Evolutionary conservation across 1,139 yeast genomes (phyloP), one percentile per base, ranked within the genome.

Genomic region (Saccharomyces hybrid): DNA sequence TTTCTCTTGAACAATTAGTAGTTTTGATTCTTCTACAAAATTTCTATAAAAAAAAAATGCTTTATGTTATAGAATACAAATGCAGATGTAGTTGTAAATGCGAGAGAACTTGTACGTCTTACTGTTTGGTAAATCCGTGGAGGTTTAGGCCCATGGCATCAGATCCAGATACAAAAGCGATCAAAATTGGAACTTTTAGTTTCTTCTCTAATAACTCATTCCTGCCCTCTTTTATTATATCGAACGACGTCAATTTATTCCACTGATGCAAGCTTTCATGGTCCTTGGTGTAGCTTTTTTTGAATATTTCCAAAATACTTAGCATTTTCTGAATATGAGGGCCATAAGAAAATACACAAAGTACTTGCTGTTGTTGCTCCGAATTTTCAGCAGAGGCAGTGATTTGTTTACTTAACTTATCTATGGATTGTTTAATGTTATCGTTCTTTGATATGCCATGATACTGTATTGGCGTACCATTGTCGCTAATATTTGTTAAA

Each of bases 271-370:
- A 46, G 4, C 44, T 49, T 5, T 21, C 50, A 7, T 28, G 48
- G 14, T 48, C 44, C 6, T 42, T 50, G n/a, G 48, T 46, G 29
- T 55, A 44, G 16, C 48, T 48, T 16, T 53, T 59, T 54, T 65
- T 67, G 49, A 55, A 56, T 9, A 66, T 58, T 53, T 67, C 70
- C 6, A 65, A 44, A 9, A 64, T 54, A 47, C 66, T 63, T 12
- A 66, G 56, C 54, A 61, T 52, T 53, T 64, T 63, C 51, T 65
- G 69, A 24, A 66, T 55, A 54, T 67, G 69, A 38, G 60, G 57
- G 4, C 70, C 70, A 53, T 64, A 66, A 1, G 69, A 58, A 44
- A 55, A 64, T n/a, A 66, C 16, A 47, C 64, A 61, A 5, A 54
- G 34, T 31, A 31, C 34, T 2, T 31, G 34, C 34, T 31, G 34